Base-by-base conservation (phyloP, 2,329 filamentous ascomycete genomes). In the Meredithiella fracta region DNA sequence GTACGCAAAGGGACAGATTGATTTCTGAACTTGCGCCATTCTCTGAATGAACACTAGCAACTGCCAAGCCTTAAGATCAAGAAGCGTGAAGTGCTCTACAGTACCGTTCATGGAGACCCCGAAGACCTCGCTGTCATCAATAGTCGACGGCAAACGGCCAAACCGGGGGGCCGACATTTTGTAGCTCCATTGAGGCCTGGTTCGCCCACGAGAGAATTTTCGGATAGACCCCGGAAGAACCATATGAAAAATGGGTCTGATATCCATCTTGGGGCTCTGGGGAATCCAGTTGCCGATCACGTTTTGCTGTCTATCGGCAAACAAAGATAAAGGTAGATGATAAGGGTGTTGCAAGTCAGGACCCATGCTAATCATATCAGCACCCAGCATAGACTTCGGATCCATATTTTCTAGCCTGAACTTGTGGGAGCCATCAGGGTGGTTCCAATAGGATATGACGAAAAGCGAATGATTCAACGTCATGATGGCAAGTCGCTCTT, bases 11-110 rank as follows among this genome's bases (percentile, higher is more conserved):
- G 58, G 58, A 15, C 58, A 59, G 7, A 59, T 51, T 3, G 29
- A 17, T n/a, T 50, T 34, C 8, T 40, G 47, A 29, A 52, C 38
- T 15, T 74, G 66, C 26, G 78, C 80, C 51, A 94, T 65, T 58
- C 84, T 83, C 63, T 94, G 83, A 1, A 96, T 65, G 60, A 91
- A 80, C 57, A 76, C 75, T 3, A 97, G 72, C 3, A 94, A 71
- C 5, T 75, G 73, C 78, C 83, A 85, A 6, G 82, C 75, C 1
- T 76, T 67, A 17, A 75, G 63, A 8, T 74, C 70, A 0, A 97
- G 68, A 14, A 90, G 68, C 1, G 77, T 77, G 62, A 96, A 83
- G 56, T 84, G 78, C 60, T 79, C 78, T 23, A 90, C 63, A 0
- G 82, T 79, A 1, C 86, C 86, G 62, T 86, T 80, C 34, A 88